These are phyloP conservation scores for Syzygium syzygioides DNA, from an alignment of 441 rosid genomes.

Conservation along the genomic window DNA sequence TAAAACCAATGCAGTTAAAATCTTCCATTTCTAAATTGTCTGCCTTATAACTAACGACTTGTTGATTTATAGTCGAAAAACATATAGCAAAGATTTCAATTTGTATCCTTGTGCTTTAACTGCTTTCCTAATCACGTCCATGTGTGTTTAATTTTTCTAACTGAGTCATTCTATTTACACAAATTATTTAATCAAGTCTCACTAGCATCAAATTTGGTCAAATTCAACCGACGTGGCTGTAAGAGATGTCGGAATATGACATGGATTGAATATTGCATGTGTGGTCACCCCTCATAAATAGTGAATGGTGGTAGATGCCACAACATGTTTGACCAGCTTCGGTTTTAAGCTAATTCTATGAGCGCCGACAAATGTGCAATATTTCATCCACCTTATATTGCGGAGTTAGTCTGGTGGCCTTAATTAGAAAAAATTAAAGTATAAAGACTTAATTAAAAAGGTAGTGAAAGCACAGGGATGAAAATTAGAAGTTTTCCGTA, in stretches of 20 bases:
- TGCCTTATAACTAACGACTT: neutral
- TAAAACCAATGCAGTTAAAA: neutral
- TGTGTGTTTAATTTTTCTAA: neutral
- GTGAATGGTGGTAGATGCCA: neutral
- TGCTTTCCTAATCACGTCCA: neutral
- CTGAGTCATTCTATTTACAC: rapidly evolving
- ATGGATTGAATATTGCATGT: rapidly evolving
- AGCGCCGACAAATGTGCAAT: rapidly evolving
- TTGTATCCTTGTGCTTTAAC: neutral
- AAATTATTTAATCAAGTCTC: neutral
- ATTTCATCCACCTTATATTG: neutral
- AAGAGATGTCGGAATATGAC: neutral
- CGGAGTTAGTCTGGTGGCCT: rapidly evolving
- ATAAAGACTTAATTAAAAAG: neutral
- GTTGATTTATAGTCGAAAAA: neutral
- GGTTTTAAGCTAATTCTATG: rapidly evolving
- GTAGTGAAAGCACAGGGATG: rapidly evolving
- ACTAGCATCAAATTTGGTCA: neutral
- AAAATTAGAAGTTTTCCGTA: neutral
- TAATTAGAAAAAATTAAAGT: neutral
- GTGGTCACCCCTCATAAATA: neutral
- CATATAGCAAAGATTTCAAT: neutral
- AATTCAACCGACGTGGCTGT: rapidly evolving
- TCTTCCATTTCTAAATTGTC: rapidly evolving
- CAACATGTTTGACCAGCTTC: neutral